Conservation (phyloP, 257 asterid species). For the Misopates orontium region DNA sequence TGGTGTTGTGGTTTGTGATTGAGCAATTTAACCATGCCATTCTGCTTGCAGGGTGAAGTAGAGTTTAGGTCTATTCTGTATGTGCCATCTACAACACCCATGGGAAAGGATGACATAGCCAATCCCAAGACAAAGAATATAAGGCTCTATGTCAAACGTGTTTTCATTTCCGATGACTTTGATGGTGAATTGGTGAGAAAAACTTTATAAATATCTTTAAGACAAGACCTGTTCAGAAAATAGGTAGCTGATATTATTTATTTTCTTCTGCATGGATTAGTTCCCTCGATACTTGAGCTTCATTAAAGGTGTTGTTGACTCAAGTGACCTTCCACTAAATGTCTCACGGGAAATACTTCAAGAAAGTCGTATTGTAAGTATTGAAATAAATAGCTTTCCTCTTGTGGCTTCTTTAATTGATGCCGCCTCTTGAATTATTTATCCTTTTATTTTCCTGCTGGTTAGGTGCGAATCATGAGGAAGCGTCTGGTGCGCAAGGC, state of each 20-base stretch:
- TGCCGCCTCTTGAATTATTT: slow-evolving; percentile 18
- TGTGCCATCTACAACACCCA: slow-evolving; percentile 78
- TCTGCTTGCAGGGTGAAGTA: slow-evolving; percentile 84
- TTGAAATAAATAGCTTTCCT: not conserved
- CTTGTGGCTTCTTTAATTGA: not conserved
- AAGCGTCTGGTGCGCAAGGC: slow-evolving; percentile 99
- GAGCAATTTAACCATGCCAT: slow-evolving; percentile 9
- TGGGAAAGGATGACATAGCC: slow-evolving; percentile 77
- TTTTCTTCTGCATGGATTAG: slow-evolving; percentile 42
- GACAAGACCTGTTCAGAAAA: slow-evolving; percentile 9
- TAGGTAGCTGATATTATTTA: slow-evolving; percentile 4
- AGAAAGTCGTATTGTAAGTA: slow-evolving; percentile 97
- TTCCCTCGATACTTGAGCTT: slow-evolving; percentile 98
- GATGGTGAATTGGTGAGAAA: slow-evolving; percentile 96
- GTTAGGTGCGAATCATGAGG: slow-evolving; percentile 87
- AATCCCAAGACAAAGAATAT: slow-evolving; percentile 93
- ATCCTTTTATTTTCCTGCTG: slow-evolving; percentile 9
- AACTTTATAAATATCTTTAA: not conserved
- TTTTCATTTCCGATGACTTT: slow-evolving; percentile 96
- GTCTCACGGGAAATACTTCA: slow-evolving; percentile 98
- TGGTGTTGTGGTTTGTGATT: slow-evolving; percentile 14
- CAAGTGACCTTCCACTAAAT: slow-evolving; percentile 94
- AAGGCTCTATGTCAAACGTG: slow-evolving; percentile 87
- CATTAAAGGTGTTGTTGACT: slow-evolving; percentile 96
- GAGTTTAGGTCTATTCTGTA: slow-evolving; percentile 88